Base-by-base conservation (phyloP, 2,329 filamentous ascomycete genomes). In the Diaporthe velutina region DNA sequence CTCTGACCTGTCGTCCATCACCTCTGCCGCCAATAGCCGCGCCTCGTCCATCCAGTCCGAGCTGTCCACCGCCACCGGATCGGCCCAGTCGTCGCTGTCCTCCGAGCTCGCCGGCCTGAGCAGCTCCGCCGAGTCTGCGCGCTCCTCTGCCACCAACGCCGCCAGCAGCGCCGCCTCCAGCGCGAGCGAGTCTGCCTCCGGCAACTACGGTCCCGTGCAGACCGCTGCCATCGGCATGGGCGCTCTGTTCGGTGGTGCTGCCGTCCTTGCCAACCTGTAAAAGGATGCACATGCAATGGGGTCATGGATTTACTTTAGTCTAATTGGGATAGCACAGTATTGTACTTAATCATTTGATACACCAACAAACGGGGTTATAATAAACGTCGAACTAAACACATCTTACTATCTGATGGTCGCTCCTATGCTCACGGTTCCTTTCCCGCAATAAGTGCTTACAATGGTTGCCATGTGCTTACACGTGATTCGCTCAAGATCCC, bases 221-320 rank as follows among this genome's bases (percentile, higher is more conserved):
- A 87, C 85, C 19, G 87, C 82, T 48, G 85, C 83, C 42, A 76
- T 88, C 45, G 86, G 84, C 15, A 80, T 88, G 64, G 86, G 86
- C 54, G 86, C 86, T 25, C 81, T 88, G 75, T 80, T 88, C 68
- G 87, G 86, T 50, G 87, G 86, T 79, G 86, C 84, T 8, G 87
- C 85, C 58, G 71, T 87, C 68, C 76, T 87, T 52, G 83, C 80
- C 79, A 87, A 87, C 82, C 71, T 88, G 78, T 88, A 86, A 83
- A 78, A 17, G 10, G 22, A 2, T n/a, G 2, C 2, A 8, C n/a
- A 6, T 48, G 3, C 4, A 15, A 22, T 17, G 13, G 40, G 19
- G 12, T 33, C 1, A 2, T 30, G 67, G 5, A 12, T 33, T 13
- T 4, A 40, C 22, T 7, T 13, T 30, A 8, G 17, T 17, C 1